A percentile compares a stretch with the other conserved stretches of the same genome.
Conservation (phyloP, 192 early-diverging fungal genomes). For the Irineochytrium annulatum region DNA sequence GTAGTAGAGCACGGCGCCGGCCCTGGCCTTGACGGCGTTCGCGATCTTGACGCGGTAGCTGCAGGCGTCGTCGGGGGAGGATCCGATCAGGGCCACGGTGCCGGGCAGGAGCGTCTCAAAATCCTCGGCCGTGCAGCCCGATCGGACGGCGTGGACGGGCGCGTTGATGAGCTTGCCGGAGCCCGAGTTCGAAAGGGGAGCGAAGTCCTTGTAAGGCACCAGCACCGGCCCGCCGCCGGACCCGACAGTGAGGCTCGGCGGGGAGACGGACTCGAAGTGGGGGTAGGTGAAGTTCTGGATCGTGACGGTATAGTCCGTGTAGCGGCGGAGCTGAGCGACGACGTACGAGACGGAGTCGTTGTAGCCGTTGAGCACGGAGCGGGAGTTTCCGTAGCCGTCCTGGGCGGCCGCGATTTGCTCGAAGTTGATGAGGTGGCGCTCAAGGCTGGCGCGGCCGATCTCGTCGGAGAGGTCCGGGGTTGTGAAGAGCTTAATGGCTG, state of each 20-base stretch:
- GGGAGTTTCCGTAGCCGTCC: conserved; percentile 23
- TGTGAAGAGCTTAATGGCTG: background rate
- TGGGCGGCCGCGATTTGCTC: conserved; percentile 15
- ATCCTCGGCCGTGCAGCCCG: conserved; percentile 9
- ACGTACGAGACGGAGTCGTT: conserved; percentile 26
- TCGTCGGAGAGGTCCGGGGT: background rate
- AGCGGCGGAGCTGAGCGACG: background rate
- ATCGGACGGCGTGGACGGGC: background rate
- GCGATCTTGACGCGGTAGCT: conserved; percentile 18
- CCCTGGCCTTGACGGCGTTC: conserved; percentile 19
- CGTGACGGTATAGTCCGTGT: conserved; percentile 23
- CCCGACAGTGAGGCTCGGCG: conserved; percentile 7
- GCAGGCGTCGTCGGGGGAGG: conserved; percentile 1
- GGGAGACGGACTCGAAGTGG: conserved; percentile 4
- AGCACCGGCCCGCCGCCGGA: background rate
- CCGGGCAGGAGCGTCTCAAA: conserved; percentile 12
- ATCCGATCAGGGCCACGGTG: conserved; percentile 3
- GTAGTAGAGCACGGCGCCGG: conserved; percentile 23
- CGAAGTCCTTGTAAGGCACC: conserved; percentile 9
- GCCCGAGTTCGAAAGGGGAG: conserved; percentile 10
- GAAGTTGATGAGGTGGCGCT: conserved; percentile 10
- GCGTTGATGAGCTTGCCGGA: background rate
- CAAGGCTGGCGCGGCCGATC: conserved; percentile 3
- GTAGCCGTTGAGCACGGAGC: conserved; percentile 31
- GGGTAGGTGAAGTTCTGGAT: conserved; percentile 21